Evolutionary conservation across 257 asterid genomes (phyloP), one percentile per base, ranked within the genome.

Genomic region (Solanum neorickii): DNA sequence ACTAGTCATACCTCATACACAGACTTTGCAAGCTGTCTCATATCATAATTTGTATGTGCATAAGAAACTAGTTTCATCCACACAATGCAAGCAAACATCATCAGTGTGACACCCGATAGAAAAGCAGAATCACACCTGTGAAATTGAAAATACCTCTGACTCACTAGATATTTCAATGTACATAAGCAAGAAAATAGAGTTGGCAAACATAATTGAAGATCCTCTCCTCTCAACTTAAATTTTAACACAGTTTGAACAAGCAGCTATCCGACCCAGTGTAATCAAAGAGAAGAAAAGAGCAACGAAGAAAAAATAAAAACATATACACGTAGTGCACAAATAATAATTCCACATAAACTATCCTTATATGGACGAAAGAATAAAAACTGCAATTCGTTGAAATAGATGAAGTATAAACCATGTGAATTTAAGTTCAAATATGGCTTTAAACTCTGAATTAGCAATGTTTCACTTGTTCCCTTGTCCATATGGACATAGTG

Each of bases 31-130:
- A 96, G 95, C 62, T 89, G 91, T 88, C 98, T 93, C 96, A 97
- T 88, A 88, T 97, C 99, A 88, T 95, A 93, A 88, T 93, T 97
- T 86, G 99, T 93, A 90, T 97, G 99, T 3, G 99, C 99, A 85
- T 97, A 97, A 7, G 99, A 97, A 49, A 97, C 93, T 94, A 96
- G 90, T 93, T 97, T 97, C 92, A 97, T 89, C 99, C 99, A 97
- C 90, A 93, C 97, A 86, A 92, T 91, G 93, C 96, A 93, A 87
- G 98, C 89, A 88, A 93, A 90, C 37, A 93, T 94, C 99, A 95
- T 97, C 86, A 97, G 90, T 10, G 92, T 90, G 84, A 90, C 98
- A 52, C 99, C 99, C 5, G 98, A 94, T 60, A 92, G 94, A 83
- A 97, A 98, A 70, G 99, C 99, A 91, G 99, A 93, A 90, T 96